phyloP scores from a whole-genome alignment of 176 grass and related monocot genomes.

The Bromus sterilis region DNA sequence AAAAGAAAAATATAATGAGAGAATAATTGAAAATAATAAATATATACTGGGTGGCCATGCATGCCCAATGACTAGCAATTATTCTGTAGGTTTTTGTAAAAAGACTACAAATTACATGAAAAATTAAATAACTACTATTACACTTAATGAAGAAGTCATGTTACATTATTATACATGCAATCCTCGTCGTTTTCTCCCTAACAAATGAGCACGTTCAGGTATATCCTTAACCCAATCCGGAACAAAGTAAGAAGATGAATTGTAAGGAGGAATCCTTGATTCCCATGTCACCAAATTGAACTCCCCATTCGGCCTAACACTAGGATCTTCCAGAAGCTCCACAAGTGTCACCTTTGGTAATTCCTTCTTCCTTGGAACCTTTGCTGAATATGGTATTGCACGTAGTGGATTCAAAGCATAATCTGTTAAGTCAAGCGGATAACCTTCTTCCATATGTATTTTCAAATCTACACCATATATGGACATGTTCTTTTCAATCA shows the following conservation, averaged over 20 bases:
- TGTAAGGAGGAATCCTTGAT: not conserved
- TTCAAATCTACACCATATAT: too few species aligned
- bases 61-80: not conserved
- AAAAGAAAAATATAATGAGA: too few species aligned
- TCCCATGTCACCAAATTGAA: not conserved
- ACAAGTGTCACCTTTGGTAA: not conserved
- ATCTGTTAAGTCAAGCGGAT: not conserved
- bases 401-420: not conserved
- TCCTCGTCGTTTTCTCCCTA: not conserved
- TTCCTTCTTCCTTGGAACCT: not conserved
- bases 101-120: not conserved
- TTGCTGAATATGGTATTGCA: not conserved
- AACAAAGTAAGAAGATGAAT: not conserved
- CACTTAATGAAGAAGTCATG: not conserved
- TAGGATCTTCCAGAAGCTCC: not conserved
- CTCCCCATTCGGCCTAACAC: not conserved
- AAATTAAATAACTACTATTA: not conserved
- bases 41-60: too few species aligned
- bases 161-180: not conserved
- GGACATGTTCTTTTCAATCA: too few species aligned
- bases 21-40: too few species aligned
- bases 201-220: not conserved
- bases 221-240: not conserved
- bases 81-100: not conserved
- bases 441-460: too few species aligned